Conservation (phyloP, 2,329 filamentous ascomycete species). For the Aspergillus versicolor region DNA sequence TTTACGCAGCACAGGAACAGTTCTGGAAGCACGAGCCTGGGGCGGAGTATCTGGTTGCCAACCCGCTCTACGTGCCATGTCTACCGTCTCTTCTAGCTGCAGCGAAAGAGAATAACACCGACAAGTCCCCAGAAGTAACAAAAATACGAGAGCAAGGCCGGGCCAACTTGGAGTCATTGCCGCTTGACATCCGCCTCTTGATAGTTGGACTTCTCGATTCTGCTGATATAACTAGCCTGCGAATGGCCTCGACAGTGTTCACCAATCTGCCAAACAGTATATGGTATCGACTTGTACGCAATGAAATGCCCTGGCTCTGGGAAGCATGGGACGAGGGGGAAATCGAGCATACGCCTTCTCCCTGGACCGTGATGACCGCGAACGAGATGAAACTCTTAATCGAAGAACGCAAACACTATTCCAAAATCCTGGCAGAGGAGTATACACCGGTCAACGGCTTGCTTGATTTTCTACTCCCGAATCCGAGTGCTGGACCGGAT, state of each 20-base stretch:
- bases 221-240: slow-evolving; percentile 8
- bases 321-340: slow-evolving; percentile 8
- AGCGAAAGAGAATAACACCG: neutral
- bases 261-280: slow-evolving; percentile 10
- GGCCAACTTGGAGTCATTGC: neutral
- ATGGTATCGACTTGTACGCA: slow-evolving; percentile 15
- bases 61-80: slow-evolving; percentile 15
- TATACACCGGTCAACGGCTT: neutral
- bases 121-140: no score
- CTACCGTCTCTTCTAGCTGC: slow-evolving; percentile 8
- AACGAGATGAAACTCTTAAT: neutral
- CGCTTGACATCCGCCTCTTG: slow-evolving; percentile 7
- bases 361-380: neutral
- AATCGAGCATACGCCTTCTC: neutral
- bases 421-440: no score
- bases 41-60: slow-evolving; percentile 16
- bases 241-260: slow-evolving; percentile 13
- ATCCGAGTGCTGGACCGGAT: neutral
- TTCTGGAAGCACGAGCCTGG: slow-evolving; percentile 11
- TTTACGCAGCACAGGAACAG: neutral
- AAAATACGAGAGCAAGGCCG: no score
- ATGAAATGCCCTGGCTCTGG: slow-evolving; percentile 23
- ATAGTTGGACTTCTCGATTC: slow-evolving; percentile 5
- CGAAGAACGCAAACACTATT: neutral
- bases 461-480: neutral